Percentiles rank a stretch among this genome's conserved stretches.
Conservation (phyloP, 495 filamentous ascomycete genomes). For the Penicillium cataractarum region DNA sequence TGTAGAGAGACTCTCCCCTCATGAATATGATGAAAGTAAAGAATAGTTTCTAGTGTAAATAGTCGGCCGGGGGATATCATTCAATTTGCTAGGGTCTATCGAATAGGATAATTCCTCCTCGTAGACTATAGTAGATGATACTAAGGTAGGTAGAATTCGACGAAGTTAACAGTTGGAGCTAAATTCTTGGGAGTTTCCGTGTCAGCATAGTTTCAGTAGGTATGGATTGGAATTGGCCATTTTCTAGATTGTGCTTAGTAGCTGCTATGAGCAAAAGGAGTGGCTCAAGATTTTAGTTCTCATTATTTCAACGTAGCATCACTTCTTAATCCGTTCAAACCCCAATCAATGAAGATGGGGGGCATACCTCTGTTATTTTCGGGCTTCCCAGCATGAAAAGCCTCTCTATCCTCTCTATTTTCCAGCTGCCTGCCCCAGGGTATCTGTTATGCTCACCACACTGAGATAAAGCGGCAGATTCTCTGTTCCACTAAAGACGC, state of each 20-base stretch:
- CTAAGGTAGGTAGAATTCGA: no score
- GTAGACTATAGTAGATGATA: no score
- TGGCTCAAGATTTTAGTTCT: neutral
- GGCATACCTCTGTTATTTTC: neutral
- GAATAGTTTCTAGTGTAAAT: neutral
- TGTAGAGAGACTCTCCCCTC: neutral
- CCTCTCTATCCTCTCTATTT: neutral
- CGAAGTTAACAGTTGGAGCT: no score
- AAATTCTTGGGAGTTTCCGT: no score
- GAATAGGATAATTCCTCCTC: no score
- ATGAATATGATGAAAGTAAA: neutral
- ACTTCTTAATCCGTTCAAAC: neutral
- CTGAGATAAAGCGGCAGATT: conserved; percentile 6
- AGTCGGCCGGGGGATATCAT: no score
- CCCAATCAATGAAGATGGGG: neutral
- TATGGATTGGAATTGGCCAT: no score
- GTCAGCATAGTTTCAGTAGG: no score
- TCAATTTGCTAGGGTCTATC: no score
- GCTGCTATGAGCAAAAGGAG: no score
- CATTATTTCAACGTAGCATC: neutral
- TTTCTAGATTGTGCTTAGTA: no score
- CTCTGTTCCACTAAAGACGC: neutral
- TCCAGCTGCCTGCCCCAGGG: neutral
- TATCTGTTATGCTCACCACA: conserved; percentile 1
- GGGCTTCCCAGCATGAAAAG: neutral